Percentiles rank a stretch among this genome's conserved stretches.
Conservation (phyloP, 2,329 filamentous ascomycete species). For the Graphilbum sp. region DNA sequence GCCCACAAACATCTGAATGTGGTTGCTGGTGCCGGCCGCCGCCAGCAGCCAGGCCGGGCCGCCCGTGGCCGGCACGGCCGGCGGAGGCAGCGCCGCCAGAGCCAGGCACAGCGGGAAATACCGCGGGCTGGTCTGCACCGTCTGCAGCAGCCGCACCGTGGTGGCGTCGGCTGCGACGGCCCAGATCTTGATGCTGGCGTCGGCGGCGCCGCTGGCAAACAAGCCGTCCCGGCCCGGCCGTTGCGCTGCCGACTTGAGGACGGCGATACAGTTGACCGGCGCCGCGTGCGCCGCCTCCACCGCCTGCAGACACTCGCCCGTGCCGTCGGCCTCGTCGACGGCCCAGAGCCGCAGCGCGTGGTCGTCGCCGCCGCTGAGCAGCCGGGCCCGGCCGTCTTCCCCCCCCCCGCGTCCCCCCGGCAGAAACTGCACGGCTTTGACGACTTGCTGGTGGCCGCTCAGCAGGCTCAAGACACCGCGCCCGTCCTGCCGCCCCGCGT, state of each 20-base stretch:
- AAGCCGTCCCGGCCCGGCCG: no score
- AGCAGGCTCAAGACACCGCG: conserved; percentile 51
- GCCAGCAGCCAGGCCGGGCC: conserved; percentile 50
- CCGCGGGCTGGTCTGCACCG: conserved; percentile 55
- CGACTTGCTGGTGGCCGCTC: conserved; percentile 58
- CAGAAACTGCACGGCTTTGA: conserved; percentile 74
- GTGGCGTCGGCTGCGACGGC: conserved; percentile 29
- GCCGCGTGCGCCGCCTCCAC: conserved; percentile 52
- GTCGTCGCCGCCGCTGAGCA: conserved; percentile 74
- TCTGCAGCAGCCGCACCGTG: conserved; percentile 53
- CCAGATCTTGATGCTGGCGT: conserved; percentile 62
- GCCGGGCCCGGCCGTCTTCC: conserved; percentile 18
- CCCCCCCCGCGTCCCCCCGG: conserved; percentile 16
- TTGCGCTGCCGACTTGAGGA: no score
- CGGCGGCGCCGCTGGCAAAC: conserved; percentile 65
- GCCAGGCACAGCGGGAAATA: conserved; percentile 73
- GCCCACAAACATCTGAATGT: conserved; percentile 65
- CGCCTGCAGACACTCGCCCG: conserved; percentile 31
- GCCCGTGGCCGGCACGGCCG: conserved; percentile 33
- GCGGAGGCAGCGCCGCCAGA: conserved; percentile 54
- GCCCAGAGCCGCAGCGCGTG: conserved; percentile 61
- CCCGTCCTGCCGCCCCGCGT: background rate
- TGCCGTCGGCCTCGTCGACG: conserved; percentile 12
- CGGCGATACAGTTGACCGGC: conserved; percentile 58
- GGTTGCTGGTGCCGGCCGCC: conserved; percentile 67